These are phyloP conservation scores for Chrysoporthe austroafricana DNA, from an alignment of 2,329 filamentous ascomycete genomes.

Conservation along the genomic window DNA sequence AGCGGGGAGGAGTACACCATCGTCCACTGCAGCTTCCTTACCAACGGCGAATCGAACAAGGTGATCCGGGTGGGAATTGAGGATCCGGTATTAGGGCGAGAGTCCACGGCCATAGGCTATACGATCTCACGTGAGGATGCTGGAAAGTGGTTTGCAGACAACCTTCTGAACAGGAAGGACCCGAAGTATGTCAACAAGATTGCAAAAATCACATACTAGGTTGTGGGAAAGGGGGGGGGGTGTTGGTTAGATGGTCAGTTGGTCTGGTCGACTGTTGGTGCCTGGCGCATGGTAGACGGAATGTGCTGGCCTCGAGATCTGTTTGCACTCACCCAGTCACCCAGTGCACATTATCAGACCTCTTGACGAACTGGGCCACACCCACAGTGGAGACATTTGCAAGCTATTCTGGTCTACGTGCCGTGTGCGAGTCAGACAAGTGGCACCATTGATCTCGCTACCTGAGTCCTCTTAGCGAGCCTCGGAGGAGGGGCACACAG, in stretches of 20 bases:
- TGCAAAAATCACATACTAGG: conserved; percentile 11
- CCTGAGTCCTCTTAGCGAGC: not conserved
- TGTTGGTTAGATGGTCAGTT: not conserved
- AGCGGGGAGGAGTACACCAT: conserved; percentile 38
- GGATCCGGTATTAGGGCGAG: conserved; percentile 38
- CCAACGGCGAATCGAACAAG: conserved; percentile 31
- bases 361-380: not conserved
- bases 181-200: conserved; percentile 17
- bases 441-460: conserved; percentile 8
- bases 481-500: not conserved
- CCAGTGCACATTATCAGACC: not conserved
- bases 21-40: conserved; percentile 39
- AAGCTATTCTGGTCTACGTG: not conserved
- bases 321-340: not conserved
- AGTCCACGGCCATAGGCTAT: conserved; percentile 49
- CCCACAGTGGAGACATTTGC: not conserved
- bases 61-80: conserved; percentile 46
- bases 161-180: conserved; percentile 9
- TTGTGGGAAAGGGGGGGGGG: not conserved
- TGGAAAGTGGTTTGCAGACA: conserved; percentile 50
- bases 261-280: not conserved
- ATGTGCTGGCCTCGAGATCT: not conserved
- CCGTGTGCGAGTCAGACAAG: conserved; percentile 5
- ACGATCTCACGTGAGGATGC: conserved; percentile 52
- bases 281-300: not conserved